Conservation (phyloP, 257 asterid species). For the Nicotiana otophora region DNA sequence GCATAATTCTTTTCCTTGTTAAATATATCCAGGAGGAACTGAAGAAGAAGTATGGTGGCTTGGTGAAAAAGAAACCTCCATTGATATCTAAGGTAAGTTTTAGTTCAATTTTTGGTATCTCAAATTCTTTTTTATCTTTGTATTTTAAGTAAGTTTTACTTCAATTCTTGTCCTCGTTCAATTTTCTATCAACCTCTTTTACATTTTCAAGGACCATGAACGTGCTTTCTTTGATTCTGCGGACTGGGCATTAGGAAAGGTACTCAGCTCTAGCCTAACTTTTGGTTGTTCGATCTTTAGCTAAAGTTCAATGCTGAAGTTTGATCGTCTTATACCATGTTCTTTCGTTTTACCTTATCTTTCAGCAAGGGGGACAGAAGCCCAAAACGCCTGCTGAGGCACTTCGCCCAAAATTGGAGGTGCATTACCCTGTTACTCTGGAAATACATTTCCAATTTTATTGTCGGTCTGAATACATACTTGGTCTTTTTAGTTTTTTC, state of each 20-base stretch:
- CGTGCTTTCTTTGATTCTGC: slow-evolving; percentile 93
- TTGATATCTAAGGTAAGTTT: slow-evolving; percentile 52
- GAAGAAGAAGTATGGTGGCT: slow-evolving; percentile 71
- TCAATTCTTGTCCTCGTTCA: neutral
- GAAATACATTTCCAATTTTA: neutral
- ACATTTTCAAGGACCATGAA: slow-evolving; percentile 54
- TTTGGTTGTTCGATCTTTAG: neutral
- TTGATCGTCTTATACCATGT: neutral
- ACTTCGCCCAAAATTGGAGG: slow-evolving; percentile 81
- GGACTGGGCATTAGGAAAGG: slow-evolving; percentile 90
- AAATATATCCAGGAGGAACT: slow-evolving; percentile 52
- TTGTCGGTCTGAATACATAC: neutral
- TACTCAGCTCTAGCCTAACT: slow-evolving; percentile 1
- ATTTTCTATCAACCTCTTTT: neutral
- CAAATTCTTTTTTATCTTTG: neutral
- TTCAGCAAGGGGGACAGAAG: slow-evolving; percentile 54
- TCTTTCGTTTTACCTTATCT: neutral
- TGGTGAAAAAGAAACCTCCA: slow-evolving; percentile 57
- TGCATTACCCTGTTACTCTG: slow-evolving; percentile 13
- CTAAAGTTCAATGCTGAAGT: neutral
- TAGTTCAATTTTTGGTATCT: neutral
- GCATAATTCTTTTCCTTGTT: neutral
- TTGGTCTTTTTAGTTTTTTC: neutral
- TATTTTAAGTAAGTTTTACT: neutral
- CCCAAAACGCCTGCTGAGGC: slow-evolving; percentile 71